Evolutionary conservation across 176 grass and related monocot species (phyloP).

Genomic region (Triticum dicoccoides): DNA sequence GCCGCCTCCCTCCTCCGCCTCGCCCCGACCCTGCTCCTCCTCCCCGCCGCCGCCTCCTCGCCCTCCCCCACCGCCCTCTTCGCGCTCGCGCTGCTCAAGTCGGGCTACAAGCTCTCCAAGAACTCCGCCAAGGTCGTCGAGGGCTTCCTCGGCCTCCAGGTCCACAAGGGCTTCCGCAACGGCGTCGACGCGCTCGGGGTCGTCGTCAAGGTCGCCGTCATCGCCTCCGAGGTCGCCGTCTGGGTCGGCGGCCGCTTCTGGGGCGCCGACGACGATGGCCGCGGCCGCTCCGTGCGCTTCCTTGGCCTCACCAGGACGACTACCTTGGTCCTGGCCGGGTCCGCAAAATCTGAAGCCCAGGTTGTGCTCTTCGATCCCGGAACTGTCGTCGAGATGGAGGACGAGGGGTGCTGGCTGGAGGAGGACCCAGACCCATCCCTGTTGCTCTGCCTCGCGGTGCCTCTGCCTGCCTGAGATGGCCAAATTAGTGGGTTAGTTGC

Average conservation of each 20-base stretch:
- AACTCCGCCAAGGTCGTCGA: constrained; percentile 77
- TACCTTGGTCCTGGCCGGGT: not conserved
- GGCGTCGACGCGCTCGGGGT: constrained; percentile 65
- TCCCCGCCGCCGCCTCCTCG: constrained; percentile 15
- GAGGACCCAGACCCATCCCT: not conserved
- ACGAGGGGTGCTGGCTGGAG: not conserved
- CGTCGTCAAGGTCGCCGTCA: constrained; percentile 61
- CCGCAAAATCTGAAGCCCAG: constrained; percentile 1
- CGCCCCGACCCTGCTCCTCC: constrained; percentile 33
- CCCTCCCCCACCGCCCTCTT: constrained; percentile 36
- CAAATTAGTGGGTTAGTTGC: constrained; percentile 31
- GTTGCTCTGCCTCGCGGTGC: constrained; percentile 66
- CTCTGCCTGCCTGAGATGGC: constrained; percentile 31
- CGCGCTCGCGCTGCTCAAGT: constrained; percentile 63
- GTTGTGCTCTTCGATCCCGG: not conserved
- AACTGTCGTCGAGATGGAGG: constrained; percentile 19
- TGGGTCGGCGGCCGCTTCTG: constrained; percentile 45
- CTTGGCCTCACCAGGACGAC: not conserved
- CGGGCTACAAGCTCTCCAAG: constrained; percentile 68
- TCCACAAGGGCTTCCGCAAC: constrained; percentile 62
- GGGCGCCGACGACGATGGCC: not conserved
- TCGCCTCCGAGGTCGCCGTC: constrained; percentile 54
- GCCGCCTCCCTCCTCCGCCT: constrained; percentile 60
- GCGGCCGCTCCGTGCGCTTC: not conserved
- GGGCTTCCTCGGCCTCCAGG: constrained; percentile 77